Base-by-base conservation (phyloP, 768 basidiomycete genomes). In the Mrakia blollopis region DNA sequence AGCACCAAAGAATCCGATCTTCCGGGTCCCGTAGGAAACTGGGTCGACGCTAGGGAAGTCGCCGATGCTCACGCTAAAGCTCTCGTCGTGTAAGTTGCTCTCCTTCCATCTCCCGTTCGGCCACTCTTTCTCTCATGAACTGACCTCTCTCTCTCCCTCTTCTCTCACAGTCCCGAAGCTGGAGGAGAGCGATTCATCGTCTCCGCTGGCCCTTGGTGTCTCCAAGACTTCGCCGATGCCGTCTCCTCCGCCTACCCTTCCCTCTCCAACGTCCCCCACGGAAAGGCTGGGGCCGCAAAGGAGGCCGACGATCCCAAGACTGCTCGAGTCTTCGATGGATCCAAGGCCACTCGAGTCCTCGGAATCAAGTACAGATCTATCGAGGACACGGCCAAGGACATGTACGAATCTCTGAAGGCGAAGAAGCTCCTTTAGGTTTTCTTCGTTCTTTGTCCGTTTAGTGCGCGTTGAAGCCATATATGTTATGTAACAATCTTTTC, bases 141-240 rank as follows among this genome's bases (percentile, higher is more conserved):
- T 44, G 44, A 44, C 44, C 44, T 44, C n/a, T n/a, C n/a, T n/a
- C n/a, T n/a, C n/a, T 44, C 44, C 14, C 14, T 44, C 10, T 7
- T 44, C 44, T 44, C 14, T 44, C 39, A 5, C 44, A 44, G 44
- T 44, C 84, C 86, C 37, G 85, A 84, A 3, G 89, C 89, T 0
- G 87, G 86, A 4, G 88, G 88, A 2, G 85, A 91, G 75, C 84
- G 91, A 39, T 86, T 91, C 80, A 85, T 91, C 80, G 78, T 88
- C 60, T 83, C 82, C 28, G 83, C n/a, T 16, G 60, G 60, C 13
- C 60, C 60, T 11, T 61, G 28, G n/a, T 61, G 60, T 14, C 32
- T 65, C 32, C 32, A 30, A n/a, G 32, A 73, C 44, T 28, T 74
- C 14, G 32, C 63, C 73, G 77, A 78, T 23, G 28, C 23, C 18